A percentile compares a stretch with the other conserved stretches of the same genome.
Evolutionary conservation across 805 yeast species (phyloP).

Genomic region (Sugiyamaella mastotermitis): DNA sequence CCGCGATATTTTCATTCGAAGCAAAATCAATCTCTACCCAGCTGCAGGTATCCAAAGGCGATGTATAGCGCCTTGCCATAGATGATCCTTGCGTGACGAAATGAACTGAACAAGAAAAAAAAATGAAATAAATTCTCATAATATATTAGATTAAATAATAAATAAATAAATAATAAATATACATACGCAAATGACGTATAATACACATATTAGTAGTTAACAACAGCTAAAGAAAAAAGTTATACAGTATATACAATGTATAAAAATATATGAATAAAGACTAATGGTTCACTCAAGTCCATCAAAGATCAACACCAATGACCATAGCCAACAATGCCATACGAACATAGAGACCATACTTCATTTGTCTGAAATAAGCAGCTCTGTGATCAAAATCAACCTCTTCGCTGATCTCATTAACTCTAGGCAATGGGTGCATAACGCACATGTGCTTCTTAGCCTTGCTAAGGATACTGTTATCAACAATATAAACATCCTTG

Average conservation of each 20-base stretch:
- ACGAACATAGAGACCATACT: slow-evolving; percentile 95
- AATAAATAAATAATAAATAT: slow-evolving; percentile 6
- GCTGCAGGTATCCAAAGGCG: too few relatives aligned
- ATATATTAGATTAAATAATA: neutral
- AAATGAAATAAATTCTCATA: neutral
- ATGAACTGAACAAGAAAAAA: neutral
- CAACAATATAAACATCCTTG: slow-evolving; percentile 87
- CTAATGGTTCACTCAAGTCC: neutral
- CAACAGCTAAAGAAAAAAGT: slow-evolving; percentile 12
- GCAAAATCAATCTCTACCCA: too few relatives aligned
- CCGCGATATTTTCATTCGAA: too few relatives aligned
- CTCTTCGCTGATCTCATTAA: slow-evolving; percentile 92
- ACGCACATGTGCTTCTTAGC: slow-evolving; percentile 99
- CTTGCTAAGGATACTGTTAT: slow-evolving; percentile 80
- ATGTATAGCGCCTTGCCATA: neutral
- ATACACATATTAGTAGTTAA: slow-evolving; percentile 14
- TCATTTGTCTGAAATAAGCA: slow-evolving; percentile 99
- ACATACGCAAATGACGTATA: slow-evolving; percentile 5
- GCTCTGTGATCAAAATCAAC: slow-evolving; percentile 99
- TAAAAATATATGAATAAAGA: neutral
- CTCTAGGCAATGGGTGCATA: slow-evolving; percentile 98
- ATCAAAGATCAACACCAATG: slow-evolving; percentile 80
- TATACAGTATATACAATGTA: slow-evolving; percentile 4
- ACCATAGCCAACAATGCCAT: slow-evolving; percentile 99
- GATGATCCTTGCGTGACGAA: neutral